Conservation (phyloP, 2,329 filamentous ascomycete genomes). For the Phialophora tarda region DNA sequence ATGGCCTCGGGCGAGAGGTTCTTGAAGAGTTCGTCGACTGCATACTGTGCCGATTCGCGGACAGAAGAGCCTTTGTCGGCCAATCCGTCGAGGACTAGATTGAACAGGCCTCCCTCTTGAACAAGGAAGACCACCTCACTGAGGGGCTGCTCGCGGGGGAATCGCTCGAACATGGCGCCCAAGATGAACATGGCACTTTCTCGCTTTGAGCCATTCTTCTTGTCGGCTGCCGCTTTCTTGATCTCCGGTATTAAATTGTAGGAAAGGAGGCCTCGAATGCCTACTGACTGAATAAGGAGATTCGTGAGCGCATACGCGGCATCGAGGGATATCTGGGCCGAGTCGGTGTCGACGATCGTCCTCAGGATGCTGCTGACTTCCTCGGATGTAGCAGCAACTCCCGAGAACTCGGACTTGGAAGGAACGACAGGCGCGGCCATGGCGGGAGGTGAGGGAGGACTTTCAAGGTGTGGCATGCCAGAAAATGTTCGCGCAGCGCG, state of each 20-base stretch:
- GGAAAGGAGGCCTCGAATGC: slow-evolving; percentile 64
- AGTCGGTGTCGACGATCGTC: slow-evolving; percentile 71
- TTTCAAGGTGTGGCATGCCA: slow-evolving; percentile 36
- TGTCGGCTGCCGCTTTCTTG: slow-evolving; percentile 83
- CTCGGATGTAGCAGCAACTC: slow-evolving; percentile 64
- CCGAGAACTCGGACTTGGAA: slow-evolving; percentile 50
- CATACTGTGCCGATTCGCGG: slow-evolving; percentile 90
- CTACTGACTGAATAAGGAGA: slow-evolving; percentile 68
- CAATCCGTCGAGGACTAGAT: slow-evolving; percentile 78
- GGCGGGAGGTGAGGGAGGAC: slow-evolving; percentile 31
- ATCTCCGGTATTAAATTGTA: slow-evolving; percentile 69
- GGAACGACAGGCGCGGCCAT: slow-evolving; percentile 52
- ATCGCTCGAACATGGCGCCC: slow-evolving; percentile 89
- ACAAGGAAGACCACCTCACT: slow-evolving; percentile 82
- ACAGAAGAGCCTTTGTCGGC: slow-evolving; percentile 90
- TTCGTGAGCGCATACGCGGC: slow-evolving; percentile 69
- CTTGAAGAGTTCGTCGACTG: slow-evolving; percentile 83
- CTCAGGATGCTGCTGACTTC: slow-evolving; percentile 70
- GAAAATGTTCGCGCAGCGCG: slow-evolving; percentile 1
- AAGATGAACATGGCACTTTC: slow-evolving; percentile 95
- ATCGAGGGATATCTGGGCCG: slow-evolving; percentile 72
- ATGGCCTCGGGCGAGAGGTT: slow-evolving; percentile 81
- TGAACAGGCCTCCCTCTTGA: slow-evolving; percentile 76
- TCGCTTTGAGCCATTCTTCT: slow-evolving; percentile 84
- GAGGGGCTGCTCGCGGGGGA: slow-evolving; percentile 75